phyloP scores from a whole-genome alignment of 331 rosid species.

The Quercus tomentella region DNA sequence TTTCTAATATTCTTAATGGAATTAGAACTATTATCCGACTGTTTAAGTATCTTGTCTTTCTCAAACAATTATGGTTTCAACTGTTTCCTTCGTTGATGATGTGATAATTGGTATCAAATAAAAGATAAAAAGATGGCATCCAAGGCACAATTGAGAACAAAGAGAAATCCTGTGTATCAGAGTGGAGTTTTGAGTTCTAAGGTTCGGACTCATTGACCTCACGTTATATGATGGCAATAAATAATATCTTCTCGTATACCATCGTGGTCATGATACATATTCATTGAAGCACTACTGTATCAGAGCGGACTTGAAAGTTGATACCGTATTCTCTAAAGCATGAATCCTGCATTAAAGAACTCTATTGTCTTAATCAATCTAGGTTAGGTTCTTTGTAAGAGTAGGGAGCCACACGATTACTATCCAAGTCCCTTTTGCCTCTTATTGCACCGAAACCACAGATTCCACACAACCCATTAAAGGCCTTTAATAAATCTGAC shows the following conservation, averaged over 20 bases:
- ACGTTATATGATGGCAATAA: fast-evolving
- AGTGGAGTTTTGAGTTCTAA: not conserved
- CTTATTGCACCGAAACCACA: not conserved
- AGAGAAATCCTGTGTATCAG: not conserved
- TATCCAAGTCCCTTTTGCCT: not conserved
- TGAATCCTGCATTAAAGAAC: not conserved
- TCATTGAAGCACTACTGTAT: not conserved
- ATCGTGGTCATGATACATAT: too few relatives aligned
- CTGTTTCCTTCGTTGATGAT: too few relatives aligned
- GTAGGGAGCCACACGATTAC: too few relatives aligned
- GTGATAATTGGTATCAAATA: too few relatives aligned
- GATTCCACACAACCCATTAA: constrained; percentile 1
- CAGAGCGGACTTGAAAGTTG: not conserved
- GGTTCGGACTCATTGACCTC: too few relatives aligned
- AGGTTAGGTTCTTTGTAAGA: not conserved
- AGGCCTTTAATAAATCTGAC: constrained; percentile 1
- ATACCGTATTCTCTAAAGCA: not conserved
- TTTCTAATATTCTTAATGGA: too few relatives aligned
- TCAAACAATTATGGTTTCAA: too few relatives aligned
- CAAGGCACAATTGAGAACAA: not conserved
- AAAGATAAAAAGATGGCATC: not conserved
- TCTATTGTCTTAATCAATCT: not conserved
- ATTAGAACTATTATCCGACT: too few relatives aligned
- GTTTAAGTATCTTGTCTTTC: too few relatives aligned
- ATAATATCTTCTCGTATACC: too few relatives aligned